Conservation (phyloP, 2,329 filamentous ascomycete species). For the Aureobasidium sp. region DNA sequence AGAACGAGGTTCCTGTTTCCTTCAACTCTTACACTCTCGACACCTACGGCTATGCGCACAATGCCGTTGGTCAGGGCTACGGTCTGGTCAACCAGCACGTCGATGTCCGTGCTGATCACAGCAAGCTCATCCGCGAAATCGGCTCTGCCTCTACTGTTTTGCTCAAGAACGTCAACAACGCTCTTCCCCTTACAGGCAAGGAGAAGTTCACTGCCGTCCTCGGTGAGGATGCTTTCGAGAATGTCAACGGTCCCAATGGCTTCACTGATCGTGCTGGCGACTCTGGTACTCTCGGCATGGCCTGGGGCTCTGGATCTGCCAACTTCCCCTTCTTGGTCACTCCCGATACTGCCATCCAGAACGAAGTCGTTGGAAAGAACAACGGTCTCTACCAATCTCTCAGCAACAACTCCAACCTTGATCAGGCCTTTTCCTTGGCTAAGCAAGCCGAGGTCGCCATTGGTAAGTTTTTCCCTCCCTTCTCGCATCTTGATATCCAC, state of each 20-base stretch:
- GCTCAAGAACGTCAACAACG: slow-evolving; percentile 39
- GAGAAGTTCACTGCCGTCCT: slow-evolving; percentile 45
- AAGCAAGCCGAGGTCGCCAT: slow-evolving; percentile 30
- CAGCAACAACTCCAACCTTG: slow-evolving; percentile 24
- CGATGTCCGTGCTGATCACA: slow-evolving; percentile 70
- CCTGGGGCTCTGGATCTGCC: slow-evolving; percentile 41
- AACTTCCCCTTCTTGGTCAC: slow-evolving; percentile 29
- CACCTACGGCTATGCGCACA: slow-evolving; percentile 63
- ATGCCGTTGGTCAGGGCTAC: slow-evolving; percentile 51
- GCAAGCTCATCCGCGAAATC: slow-evolving; percentile 59
- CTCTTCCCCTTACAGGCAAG: slow-evolving; percentile 39
- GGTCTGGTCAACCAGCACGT: slow-evolving; percentile 62
- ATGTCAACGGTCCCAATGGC: slow-evolving; percentile 41
- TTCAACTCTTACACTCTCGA: slow-evolving; percentile 42
- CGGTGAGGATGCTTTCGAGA: slow-evolving; percentile 43
- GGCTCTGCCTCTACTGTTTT: slow-evolving; percentile 44
- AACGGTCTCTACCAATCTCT: slow-evolving; percentile 22
- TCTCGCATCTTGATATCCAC: too few species aligned
- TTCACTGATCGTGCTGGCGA: slow-evolving; percentile 39
- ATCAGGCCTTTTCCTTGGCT: slow-evolving; percentile 25
- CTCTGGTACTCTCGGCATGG: slow-evolving; percentile 41
- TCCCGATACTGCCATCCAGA: slow-evolving; percentile 26
- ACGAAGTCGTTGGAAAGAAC: slow-evolving; percentile 21
- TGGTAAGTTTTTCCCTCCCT: too few species aligned
- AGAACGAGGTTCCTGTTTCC: slow-evolving; percentile 37